These are phyloP conservation scores for Pseudogymnoascus sp. DNA, from an alignment of 2,329 filamentous ascomycete species.

Conservation along the genomic window DNA sequence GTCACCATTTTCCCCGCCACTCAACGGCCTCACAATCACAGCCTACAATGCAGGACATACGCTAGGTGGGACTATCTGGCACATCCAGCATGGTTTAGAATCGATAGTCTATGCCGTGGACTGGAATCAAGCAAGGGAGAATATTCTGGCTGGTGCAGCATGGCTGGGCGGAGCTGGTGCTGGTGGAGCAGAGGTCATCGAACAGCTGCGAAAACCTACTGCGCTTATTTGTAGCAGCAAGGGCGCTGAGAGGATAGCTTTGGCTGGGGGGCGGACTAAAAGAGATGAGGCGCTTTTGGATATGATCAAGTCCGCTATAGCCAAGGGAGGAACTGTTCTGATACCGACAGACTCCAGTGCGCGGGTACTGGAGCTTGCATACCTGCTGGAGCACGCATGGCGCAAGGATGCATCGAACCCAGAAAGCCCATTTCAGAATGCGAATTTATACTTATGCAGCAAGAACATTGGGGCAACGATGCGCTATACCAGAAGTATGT, in stretches of 20 bases:
- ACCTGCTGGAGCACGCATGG: slow-evolving; percentile 90
- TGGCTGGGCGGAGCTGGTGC: slow-evolving; percentile 81
- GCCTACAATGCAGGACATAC: slow-evolving; percentile 96
- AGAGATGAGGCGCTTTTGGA: slow-evolving; percentile 80
- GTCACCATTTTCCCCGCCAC: slow-evolving; percentile 79
- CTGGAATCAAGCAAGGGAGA: slow-evolving; percentile 97
- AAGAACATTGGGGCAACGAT: slow-evolving; percentile 83
- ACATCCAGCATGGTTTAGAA: slow-evolving; percentile 92
- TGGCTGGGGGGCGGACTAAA: slow-evolving; percentile 67
- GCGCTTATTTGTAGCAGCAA: slow-evolving; percentile 88
- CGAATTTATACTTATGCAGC: slow-evolving; percentile 74
- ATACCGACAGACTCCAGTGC: slow-evolving; percentile 94
- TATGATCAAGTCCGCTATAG: slow-evolving; percentile 71
- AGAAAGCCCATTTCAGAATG: slow-evolving; percentile 45
- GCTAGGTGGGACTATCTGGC: slow-evolving; percentile 95
- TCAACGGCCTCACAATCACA: slow-evolving; percentile 88
- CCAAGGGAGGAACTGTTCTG: slow-evolving; percentile 80
- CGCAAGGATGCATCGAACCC: slow-evolving; percentile 53
- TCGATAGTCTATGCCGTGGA: slow-evolving; percentile 97
- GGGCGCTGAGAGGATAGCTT: slow-evolving; percentile 65
- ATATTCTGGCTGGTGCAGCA: slow-evolving; percentile 86
- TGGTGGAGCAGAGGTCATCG: slow-evolving; percentile 83
- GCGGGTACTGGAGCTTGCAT: slow-evolving; percentile 85
- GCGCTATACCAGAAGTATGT: slow-evolving; percentile 86
- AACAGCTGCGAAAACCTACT: slow-evolving; percentile 87